Evolutionary conservation across 2,329 filamentous ascomycete genomes (phyloP).

Genomic region (Claviceps digitariae): DNA sequence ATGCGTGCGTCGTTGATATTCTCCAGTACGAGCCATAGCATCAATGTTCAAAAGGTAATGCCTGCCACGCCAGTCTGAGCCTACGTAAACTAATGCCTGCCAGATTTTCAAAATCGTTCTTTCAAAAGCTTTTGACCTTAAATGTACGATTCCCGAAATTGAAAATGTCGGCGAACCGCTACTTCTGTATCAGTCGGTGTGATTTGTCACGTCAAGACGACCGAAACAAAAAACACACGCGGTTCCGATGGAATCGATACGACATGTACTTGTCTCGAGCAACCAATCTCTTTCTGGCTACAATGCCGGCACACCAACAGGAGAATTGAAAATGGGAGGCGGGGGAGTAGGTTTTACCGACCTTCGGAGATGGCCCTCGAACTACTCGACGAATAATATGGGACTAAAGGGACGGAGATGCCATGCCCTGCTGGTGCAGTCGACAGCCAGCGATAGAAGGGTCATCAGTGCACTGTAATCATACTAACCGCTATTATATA

Average conservation of each 20-base stretch:
- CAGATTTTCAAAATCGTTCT: constrained; percentile 99
- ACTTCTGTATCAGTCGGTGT: constrained; percentile 66
- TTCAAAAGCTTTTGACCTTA: constrained; percentile 95
- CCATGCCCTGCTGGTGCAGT: not conserved
- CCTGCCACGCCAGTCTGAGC: not conserved
- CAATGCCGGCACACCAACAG: not conserved
- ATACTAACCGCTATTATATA: constrained; percentile 3
- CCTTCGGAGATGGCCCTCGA: not conserved
- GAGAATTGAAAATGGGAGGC: not conserved
- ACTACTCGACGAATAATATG: not conserved
- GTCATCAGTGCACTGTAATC: constrained; percentile 3
- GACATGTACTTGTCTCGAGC: not conserved
- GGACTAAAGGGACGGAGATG: not conserved
- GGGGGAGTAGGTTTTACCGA: not conserved
- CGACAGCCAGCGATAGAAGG: not conserved
- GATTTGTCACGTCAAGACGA: constrained; percentile 9
- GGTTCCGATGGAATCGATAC: not conserved
- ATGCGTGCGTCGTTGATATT: constrained; percentile 98
- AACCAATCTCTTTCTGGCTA: not conserved
- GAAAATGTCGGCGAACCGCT: constrained; percentile 95
- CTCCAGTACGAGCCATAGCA: constrained; percentile 96
- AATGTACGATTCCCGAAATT: constrained; percentile 98
- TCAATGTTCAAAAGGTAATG: constrained; percentile 90
- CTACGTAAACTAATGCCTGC: constrained; percentile 1
- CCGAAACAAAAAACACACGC: not conserved